Base-by-base conservation (phyloP, 768 basidiomycete species). In the Pleurotus sapidus region DNA sequence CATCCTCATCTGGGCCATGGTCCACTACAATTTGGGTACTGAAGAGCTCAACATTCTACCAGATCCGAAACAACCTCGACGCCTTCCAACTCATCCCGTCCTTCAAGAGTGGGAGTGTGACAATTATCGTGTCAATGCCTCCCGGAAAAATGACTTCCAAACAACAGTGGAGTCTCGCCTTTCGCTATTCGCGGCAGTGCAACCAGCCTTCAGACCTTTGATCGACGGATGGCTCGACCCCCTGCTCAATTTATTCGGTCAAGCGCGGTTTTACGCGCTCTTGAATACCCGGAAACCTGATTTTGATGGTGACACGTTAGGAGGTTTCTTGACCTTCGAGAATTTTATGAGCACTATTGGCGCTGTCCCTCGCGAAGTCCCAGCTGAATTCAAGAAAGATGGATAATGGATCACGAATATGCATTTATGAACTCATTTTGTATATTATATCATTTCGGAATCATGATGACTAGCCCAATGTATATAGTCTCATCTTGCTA, bases 1-100 rank as follows among this genome's bases (percentile, higher is more conserved):
- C 68, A 63, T 68, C 34, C 57, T 69, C 3, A 20, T 53, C 3
- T 69, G 45, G 45, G 45, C 45, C 18, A 46, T 46, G 45, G 45
- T 46, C 18, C 9, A 46, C 45, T 46, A 46, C 18, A 20, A 46
- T 46, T 12, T 46, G 9, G 15, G 15, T 9, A 3, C 2, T 15
- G 20, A 46, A 11, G 15, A 9, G 8, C 12, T 11, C 39, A n/a
- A 40, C n/a, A 11, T 40, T 11, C 20, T 20, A 20, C 20, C 20
- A 20, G 20, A 20, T 20, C 20, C 20, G 1, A 20, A 20, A 20
- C 20, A 20, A 20, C 39, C 39, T 11, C 11, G 11, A 3, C n/a
- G 39, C 39, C 11, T 40, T 1, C 11, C 39, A 40, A 40, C 39
- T 1, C 39, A 11, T 40, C 39, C 39, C n/a, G 39, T 40, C 11